phyloP scores from a whole-genome alignment of 2,329 filamentous ascomycete species.

The Phyllosticta paracitricarpa region DNA sequence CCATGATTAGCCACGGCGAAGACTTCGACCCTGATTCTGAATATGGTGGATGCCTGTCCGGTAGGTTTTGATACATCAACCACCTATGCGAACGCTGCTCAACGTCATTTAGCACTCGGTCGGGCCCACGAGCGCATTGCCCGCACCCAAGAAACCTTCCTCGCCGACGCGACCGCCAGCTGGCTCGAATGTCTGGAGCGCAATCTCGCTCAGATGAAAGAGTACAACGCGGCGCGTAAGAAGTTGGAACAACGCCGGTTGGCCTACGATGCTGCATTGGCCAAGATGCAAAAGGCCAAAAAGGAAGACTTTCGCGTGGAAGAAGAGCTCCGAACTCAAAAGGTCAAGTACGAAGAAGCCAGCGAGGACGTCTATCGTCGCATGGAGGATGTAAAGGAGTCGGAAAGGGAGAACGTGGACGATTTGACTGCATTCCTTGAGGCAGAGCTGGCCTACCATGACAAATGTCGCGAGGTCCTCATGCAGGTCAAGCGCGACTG shows the following conservation, averaged over 20 bases:
- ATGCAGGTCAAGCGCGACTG: conserved; percentile 58
- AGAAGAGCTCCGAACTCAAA: conserved; percentile 81
- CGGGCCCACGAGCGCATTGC: conserved; percentile 81
- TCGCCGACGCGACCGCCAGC: conserved; percentile 63
- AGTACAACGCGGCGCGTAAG: conserved; percentile 89
- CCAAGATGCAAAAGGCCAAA: conserved; percentile 88
- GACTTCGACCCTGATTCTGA: conserved; percentile 88
- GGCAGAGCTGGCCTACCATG: conserved; percentile 81
- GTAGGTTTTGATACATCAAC: conserved; percentile 34
- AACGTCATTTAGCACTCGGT: conserved; percentile 52
- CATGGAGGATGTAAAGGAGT: conserved; percentile 95
- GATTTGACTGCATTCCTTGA: conserved; percentile 78
- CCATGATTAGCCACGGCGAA: conserved; percentile 82
- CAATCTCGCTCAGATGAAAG: conserved; percentile 89
- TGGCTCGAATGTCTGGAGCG: conserved; percentile 92
- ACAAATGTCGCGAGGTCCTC: conserved; percentile 79
- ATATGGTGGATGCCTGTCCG: conserved; percentile 75
- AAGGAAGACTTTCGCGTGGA: conserved; percentile 89
- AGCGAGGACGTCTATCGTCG: conserved; percentile 83
- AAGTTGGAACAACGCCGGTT: conserved; percentile 85
- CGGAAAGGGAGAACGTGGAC: conserved; percentile 70
- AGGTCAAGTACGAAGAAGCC: conserved; percentile 92
- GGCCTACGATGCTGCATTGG: conserved; percentile 80
- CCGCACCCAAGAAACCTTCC: conserved; percentile 74
- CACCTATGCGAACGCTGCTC: neutral